phyloP scores from a whole-genome alignment of 2,329 filamentous ascomycete genomes.

The Trichophyton schoenleinii region DNA sequence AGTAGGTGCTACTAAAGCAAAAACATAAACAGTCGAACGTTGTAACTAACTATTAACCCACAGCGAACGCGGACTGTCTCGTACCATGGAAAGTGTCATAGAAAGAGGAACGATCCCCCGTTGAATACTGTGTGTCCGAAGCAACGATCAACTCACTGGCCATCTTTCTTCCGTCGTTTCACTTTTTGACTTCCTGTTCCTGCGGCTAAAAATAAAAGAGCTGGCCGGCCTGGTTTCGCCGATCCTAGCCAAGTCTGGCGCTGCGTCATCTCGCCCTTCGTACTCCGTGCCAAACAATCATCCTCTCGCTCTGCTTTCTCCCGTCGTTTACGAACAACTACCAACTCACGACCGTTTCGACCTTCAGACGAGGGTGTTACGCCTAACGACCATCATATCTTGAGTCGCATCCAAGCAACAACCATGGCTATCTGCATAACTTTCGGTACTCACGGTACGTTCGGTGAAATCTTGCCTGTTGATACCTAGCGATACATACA shows the following conservation, averaged over 20 bases:
- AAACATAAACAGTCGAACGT: no score
- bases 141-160: no score
- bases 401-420: not conserved
- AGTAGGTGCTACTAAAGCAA: no score
- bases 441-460: constrained; percentile 19
- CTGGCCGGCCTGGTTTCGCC: not conserved
- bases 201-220: not conserved
- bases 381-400: not conserved
- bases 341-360: not conserved
- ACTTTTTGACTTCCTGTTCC: not conserved
- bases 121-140: no score
- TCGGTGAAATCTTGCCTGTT: not conserved
- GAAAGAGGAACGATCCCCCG: no score
- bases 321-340: not conserved
- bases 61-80: not conserved
- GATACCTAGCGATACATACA: not conserved
- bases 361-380: no score
- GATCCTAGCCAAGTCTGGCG: not conserved
- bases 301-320: not conserved
- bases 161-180: no score
- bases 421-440: constrained; percentile 20
- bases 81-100: not conserved
- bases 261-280: not conserved
- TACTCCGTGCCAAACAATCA: not conserved
- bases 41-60: not conserved